phyloP scores from a whole-genome alignment of 305 asterid species.

The Solanum hybrid region DNA sequence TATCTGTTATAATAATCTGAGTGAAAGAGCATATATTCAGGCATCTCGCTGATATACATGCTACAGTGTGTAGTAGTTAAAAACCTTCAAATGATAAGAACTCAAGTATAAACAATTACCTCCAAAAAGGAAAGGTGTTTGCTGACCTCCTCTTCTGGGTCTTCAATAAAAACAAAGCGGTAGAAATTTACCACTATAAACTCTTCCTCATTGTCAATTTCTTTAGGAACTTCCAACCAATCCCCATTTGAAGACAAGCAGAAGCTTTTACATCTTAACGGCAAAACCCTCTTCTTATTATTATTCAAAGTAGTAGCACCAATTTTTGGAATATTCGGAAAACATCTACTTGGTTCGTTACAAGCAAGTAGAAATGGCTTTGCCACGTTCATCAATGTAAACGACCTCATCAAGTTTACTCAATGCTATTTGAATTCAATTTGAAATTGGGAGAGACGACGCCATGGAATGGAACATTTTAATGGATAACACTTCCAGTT shows the following conservation, averaged over 20 bases:
- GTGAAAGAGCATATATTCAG: neutral
- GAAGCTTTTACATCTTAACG: neutral
- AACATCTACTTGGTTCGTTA: neutral
- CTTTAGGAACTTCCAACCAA: conserved; percentile 14
- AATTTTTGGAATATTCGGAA: neutral
- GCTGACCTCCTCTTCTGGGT: conserved; percentile 59
- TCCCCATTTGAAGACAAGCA: conserved; percentile 23
- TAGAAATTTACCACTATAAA: conserved; percentile 85
- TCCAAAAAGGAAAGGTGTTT: conserved; percentile 76
- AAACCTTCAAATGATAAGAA: neutral
- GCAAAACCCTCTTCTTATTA: conserved; percentile 17
- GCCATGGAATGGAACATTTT: neutral
- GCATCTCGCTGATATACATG: neutral
- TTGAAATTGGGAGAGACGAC: neutral
- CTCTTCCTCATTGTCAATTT: conserved; percentile 31
- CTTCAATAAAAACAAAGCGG: conserved; percentile 47
- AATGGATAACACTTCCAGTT: neutral
- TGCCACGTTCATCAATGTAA: neutral
- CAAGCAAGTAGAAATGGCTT: neutral
- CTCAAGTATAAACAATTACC: conserved; percentile 19
- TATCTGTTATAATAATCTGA: neutral
- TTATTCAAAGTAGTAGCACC: conserved; percentile 1
- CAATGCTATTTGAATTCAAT: neutral
- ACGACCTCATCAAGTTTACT: neutral
- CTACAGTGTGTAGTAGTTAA: neutral